phyloP scores from a whole-genome alignment of 2,329 filamentous ascomycete genomes.

The Madurella fahalii region DNA sequence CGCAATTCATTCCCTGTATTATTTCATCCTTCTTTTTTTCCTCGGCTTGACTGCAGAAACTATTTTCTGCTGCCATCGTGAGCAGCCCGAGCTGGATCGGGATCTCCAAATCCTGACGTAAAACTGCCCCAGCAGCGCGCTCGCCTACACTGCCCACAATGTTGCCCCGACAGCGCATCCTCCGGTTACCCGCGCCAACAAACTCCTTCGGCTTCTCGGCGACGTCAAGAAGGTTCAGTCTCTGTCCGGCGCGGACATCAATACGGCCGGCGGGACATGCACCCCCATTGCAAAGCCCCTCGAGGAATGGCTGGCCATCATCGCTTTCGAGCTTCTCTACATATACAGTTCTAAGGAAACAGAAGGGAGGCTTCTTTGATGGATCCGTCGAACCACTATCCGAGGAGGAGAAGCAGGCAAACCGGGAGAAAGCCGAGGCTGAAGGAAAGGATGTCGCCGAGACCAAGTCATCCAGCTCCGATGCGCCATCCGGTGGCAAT shows the following conservation, averaged over 20 bases:
- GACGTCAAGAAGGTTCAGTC: slow-evolving; percentile 14
- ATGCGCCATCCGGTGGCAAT: slow-evolving; percentile 39
- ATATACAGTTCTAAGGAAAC: slow-evolving; percentile 34
- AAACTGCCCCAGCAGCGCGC: slow-evolving; percentile 10
- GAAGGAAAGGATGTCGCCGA: slow-evolving; percentile 46
- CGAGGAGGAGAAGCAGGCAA: slow-evolving; percentile 51
- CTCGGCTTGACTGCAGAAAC: slow-evolving; percentile 5
- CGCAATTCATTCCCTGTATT: slow-evolving; percentile 14
- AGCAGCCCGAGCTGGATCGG: neutral
- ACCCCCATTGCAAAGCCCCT: slow-evolving; percentile 7
- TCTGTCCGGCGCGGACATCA: slow-evolving; percentile 16
- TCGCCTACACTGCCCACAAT: slow-evolving; percentile 17
- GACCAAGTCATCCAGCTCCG: slow-evolving; percentile 40
- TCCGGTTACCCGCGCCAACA: slow-evolving; percentile 21
- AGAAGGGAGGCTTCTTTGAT: slow-evolving; percentile 50
- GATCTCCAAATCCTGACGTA: slow-evolving; percentile 20
- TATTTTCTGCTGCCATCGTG: neutral
- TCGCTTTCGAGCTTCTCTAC: slow-evolving; percentile 36
- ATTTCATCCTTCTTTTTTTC: slow-evolving; percentile 9
- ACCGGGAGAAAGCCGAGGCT: slow-evolving; percentile 44
- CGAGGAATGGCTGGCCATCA: slow-evolving; percentile 10
- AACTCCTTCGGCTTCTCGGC: slow-evolving; percentile 11
- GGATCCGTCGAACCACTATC: slow-evolving; percentile 46
- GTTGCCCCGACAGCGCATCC: slow-evolving; percentile 26
- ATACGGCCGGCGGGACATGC: slow-evolving; percentile 12